Base-by-base conservation (phyloP, 768 basidiomycete species). In the Hortiboletus flavorubellus region DNA sequence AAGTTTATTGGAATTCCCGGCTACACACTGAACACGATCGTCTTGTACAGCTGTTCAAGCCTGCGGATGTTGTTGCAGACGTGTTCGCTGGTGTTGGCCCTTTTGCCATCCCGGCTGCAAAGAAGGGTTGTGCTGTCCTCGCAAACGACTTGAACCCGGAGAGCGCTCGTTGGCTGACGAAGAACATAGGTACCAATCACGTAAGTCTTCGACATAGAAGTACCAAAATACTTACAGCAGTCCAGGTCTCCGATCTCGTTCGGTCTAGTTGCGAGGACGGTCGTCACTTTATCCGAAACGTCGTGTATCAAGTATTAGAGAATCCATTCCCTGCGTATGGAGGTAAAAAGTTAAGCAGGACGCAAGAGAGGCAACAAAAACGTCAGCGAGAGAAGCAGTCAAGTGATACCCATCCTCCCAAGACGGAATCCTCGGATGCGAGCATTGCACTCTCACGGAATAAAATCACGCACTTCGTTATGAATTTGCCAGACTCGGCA, bases 1-100 rank as follows among this genome's bases (percentile, higher is more conserved):
- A 86, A 66, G 97, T 98, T 12, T 99, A 99, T 72, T 99, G 95
- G 95, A 99, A 99, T 75, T 96, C 95, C 15, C 86, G 97, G 37
- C 75, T 99, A 35, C 89, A 93, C 54, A 85, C 86, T 5, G 97
- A 99, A 67, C 97, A 99, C 66, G 83, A 85, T 29, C 86, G 95
- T 3, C 77, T 99, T 15, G 89, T 98, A 40, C 68, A 79, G 16
- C 60, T 78, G 35, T 95, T 98, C 72, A 68, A 78, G 29, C 82
- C 85, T 0, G 78, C 85, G 26, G 91, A 93, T 49, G 82, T 98
- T 18, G 72, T 98, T 23, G 94, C 85, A 4, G 97, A 99, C 68
- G 93, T 91, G 31, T 95, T 98, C 69, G 97, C 97, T 1, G 97
- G 97, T 14, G 95, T 99, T 2, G 97, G 97, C 2, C 97, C 97